Evolutionary conservation across 106 monocot species (phyloP), one percentile per base, ranked within the genome.

Genomic region (Gastrodia elata): DNA sequence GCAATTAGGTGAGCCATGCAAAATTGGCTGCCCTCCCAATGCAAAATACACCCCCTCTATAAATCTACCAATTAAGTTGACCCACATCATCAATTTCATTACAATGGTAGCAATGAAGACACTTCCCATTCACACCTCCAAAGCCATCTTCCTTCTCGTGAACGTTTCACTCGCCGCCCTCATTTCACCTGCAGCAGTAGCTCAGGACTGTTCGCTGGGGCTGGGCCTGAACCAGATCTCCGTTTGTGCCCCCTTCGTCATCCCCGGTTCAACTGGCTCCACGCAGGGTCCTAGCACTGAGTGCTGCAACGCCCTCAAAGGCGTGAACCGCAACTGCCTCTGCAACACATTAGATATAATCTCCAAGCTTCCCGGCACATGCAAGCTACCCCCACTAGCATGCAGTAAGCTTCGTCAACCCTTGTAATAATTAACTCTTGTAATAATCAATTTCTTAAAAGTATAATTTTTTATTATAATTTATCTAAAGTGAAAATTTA

Each of bases 301-400:
- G 14, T 86, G 82, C 59, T 86, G 86, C 77, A 57, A 39, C 13
- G 82, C 82, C 14, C 79, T 82, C 18, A 64, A 34, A 4, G 46
- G 64, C 18, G 48, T 77, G 26, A 40, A 77, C 39, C 41, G 7
- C 26, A 15, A 57, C 49, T 86, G 82, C 71, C 39, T 82, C 70
- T 86, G 82, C 79, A 59, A 43, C 39, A 76, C 85, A 22, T 64
- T 85, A 25, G 56, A 56, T 24, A 56, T 56, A 24, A 56, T 56
- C 25, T 56, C 56, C 56, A 56, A 24, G 22, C n/a, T 56, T 56
- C 56, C 56, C 56, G 25, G 6, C 56, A 24, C 22, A 7, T 56
- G 56, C 15, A 0, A 25, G 3, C 56, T 56, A n/a, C 22, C 56
- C 6, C 56, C 56, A 22, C 24, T 56, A n/a, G 5, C 6, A n/a